phyloP scores from a whole-genome alignment of 352 stramenopile genomes.

The Thraustochytrium sp. region DNA sequence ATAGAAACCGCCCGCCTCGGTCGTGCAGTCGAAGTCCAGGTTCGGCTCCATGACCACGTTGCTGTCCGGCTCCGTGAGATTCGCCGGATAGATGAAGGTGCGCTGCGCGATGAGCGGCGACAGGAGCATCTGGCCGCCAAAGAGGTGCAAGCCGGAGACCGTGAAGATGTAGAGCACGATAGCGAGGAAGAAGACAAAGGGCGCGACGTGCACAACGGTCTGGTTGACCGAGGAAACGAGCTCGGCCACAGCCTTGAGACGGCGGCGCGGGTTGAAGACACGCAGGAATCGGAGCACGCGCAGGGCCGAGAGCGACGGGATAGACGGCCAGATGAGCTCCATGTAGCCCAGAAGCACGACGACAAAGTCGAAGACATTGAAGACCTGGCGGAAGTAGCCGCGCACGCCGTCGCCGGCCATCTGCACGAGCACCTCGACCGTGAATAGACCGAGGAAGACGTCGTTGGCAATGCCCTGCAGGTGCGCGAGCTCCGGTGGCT shows the following conservation, averaged over 20 bases:
- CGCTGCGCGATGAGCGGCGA: not conserved
- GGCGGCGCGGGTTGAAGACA: not conserved
- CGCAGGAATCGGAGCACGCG: constrained; percentile 2
- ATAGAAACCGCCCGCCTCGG: not conserved
- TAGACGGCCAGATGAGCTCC: not conserved
- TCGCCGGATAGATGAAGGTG: not conserved
- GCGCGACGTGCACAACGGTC: constrained; percentile 69
- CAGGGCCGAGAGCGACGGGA: not conserved
- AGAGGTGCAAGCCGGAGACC: constrained; percentile 61
- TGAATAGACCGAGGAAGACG: constrained; percentile 33
- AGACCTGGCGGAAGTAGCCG: constrained; percentile 7
- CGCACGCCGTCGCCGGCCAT: not conserved
- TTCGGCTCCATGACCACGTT: not conserved
- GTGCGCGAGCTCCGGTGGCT: not conserved
- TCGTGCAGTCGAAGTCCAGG: not conserved
- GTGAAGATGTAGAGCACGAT: constrained; percentile 81
- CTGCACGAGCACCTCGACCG: constrained; percentile 14
- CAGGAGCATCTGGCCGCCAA: not conserved
- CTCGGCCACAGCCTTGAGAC: constrained; percentile 47
- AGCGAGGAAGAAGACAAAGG: constrained; percentile 73
- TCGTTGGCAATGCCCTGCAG: not conserved
- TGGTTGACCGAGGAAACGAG: constrained; percentile 64
- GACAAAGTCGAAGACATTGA: constrained; percentile 44
- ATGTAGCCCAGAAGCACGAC: constrained; percentile 28
- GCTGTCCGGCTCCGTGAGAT: not conserved